Conservation (phyloP, 2,329 filamentous ascomycete genomes). For the Fusarium oxysporum region DNA sequence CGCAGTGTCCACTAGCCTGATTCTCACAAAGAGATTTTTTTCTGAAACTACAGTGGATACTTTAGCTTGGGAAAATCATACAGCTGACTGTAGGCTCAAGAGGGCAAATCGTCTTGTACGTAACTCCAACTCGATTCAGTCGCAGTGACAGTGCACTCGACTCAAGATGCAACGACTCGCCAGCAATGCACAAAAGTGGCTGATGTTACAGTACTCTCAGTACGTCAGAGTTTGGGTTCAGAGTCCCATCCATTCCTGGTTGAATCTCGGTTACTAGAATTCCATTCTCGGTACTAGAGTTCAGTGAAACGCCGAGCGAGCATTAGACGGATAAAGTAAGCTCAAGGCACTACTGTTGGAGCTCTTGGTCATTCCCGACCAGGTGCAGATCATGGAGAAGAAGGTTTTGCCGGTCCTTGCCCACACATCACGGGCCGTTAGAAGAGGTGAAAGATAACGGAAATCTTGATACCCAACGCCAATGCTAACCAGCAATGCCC, state of each 20-base stretch:
- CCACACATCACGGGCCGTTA: slow-evolving; percentile 33
- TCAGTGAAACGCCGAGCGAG: slow-evolving; percentile 17
- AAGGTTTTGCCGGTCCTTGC: slow-evolving; percentile 30
- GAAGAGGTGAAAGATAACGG: slow-evolving; percentile 41
- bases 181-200: neutral
- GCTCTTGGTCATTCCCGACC: neutral
- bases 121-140: slow-evolving; percentile 1
- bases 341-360: slow-evolving; percentile 2
- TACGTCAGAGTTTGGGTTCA: neutral
- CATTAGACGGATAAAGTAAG: slow-evolving; percentile 20
- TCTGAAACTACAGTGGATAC: slow-evolving; percentile 43
- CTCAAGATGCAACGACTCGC: slow-evolving; percentile 7
- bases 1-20: slow-evolving; percentile 26
- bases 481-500: slow-evolving; percentile 1
- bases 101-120: slow-evolving; percentile 11
- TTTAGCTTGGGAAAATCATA: neutral
- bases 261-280: slow-evolving; percentile 5
- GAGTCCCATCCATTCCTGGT: neutral
- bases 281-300: slow-evolving; percentile 15
- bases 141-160: neutral
- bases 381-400: slow-evolving; percentile 35
- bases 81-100: neutral
- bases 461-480: slow-evolving; percentile 37
- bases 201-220: slow-evolving; percentile 3
- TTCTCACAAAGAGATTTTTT: slow-evolving; percentile 26